Percentiles rank a stretch among this genome's conserved stretches.
These are phyloP conservation scores for Syzygium oleosum DNA, from an alignment of 345 rosid species.

Conservation along the genomic window DNA sequence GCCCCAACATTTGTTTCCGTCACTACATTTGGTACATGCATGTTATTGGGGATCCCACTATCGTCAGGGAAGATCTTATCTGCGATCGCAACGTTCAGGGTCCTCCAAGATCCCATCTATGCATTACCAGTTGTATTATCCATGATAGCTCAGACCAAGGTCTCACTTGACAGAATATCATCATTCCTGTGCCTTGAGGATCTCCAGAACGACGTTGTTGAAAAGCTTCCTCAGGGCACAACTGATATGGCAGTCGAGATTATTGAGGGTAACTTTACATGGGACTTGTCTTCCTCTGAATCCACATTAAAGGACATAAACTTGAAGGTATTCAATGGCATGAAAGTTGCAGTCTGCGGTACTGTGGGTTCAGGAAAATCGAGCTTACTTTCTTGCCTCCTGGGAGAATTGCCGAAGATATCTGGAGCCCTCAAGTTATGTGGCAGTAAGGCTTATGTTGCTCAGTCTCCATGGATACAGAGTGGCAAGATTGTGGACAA, in stretches of 20 bases:
- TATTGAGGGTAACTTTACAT: constrained; percentile 41
- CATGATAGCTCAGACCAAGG: constrained; percentile 53
- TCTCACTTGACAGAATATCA: constrained; percentile 62
- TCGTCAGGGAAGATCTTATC: constrained; percentile 68
- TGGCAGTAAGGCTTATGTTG: constrained; percentile 69
- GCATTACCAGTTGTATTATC: constrained; percentile 58
- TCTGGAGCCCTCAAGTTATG: constrained; percentile 51
- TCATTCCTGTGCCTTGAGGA: constrained; percentile 48
- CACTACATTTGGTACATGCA: constrained; percentile 49
- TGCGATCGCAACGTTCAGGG: constrained; percentile 64
- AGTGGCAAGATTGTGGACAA: constrained; percentile 77
- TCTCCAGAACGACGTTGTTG: constrained; percentile 36
- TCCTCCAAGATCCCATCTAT: constrained; percentile 55
- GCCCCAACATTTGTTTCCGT: constrained; percentile 63
- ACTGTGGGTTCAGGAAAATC: constrained; percentile 82
- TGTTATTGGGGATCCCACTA: constrained; percentile 49
- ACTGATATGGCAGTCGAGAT: constrained; percentile 40
- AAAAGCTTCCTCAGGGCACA: constrained; percentile 34
- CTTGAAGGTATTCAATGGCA: constrained; percentile 38
- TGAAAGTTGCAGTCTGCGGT: constrained; percentile 76
- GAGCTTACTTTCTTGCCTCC: constrained; percentile 58
- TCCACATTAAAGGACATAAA: constrained; percentile 47
- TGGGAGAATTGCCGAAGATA: constrained; percentile 61
- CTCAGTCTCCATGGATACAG: constrained; percentile 92
- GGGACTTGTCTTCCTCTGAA: constrained; percentile 36